Conservation (phyloP, 306 rosid genomes). For the Cajanus cajan region DNA sequence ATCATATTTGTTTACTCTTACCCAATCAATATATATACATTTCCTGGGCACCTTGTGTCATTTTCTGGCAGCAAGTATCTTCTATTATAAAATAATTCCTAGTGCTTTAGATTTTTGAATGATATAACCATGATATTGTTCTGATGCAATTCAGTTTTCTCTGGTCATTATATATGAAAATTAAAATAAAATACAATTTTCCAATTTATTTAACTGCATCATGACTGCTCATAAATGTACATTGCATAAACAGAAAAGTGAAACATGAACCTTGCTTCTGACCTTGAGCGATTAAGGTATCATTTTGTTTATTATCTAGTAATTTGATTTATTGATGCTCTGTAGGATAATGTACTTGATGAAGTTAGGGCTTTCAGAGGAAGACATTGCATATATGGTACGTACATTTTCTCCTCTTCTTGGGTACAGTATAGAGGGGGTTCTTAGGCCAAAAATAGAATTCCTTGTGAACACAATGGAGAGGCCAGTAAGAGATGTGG, state of each 20-base stretch:
- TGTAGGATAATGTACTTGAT: slow-evolving; percentile 67
- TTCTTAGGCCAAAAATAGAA: slow-evolving; percentile 75
- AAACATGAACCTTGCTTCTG: slow-evolving; percentile 9
- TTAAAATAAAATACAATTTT: slow-evolving; percentile 1
- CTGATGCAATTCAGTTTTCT: slow-evolving; percentile 18
- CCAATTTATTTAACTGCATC: slow-evolving; percentile 14
- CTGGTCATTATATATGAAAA: slow-evolving; percentile 9
- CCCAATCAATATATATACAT: not conserved
- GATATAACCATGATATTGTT: not conserved
- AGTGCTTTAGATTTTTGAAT: slow-evolving; percentile 14
- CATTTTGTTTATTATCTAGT: slow-evolving; percentile 14
- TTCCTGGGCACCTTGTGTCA: not conserved
- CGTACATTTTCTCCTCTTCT: slow-evolving; percentile 79
- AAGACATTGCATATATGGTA: slow-evolving; percentile 70
- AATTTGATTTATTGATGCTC: slow-evolving; percentile 24
- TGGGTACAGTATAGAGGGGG: slow-evolving; percentile 79
- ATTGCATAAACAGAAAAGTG: slow-evolving; percentile 12
- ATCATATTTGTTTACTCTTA: slow-evolving; percentile 3
- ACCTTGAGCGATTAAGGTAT: not conserved
- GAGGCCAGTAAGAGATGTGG: slow-evolving; percentile 72
- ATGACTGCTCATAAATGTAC: not conserved
- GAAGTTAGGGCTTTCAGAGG: slow-evolving; percentile 65
- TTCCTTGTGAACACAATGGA: slow-evolving; percentile 77
- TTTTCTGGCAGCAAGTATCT: slow-evolving; percentile 8
- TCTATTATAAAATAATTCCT: not conserved